Percentiles rank a stretch among this genome's conserved stretches.
Evolutionary conservation across 148 eudicot genomes (phyloP).

Genomic region (Camellia sinensis): DNA sequence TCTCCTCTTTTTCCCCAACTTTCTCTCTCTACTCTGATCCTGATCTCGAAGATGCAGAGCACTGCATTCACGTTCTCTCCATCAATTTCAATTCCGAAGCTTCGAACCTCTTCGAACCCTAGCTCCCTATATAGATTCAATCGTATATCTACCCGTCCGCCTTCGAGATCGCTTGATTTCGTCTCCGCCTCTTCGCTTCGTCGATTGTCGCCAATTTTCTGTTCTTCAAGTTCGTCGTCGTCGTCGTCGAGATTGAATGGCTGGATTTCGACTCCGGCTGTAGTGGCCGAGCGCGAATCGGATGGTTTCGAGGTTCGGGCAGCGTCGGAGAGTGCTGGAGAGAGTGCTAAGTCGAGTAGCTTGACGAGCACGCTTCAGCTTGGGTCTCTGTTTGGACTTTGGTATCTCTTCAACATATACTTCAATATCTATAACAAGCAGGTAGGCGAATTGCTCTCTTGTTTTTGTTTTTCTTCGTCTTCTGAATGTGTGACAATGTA

Average conservation of each 20-base stretch:
- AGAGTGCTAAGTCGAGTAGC: slow-evolving; percentile 33
- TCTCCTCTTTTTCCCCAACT: neutral
- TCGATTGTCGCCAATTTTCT: slow-evolving; percentile 18
- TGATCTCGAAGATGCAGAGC: slow-evolving; percentile 56
- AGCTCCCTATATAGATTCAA: slow-evolving; percentile 11
- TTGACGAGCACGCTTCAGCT: slow-evolving; percentile 47
- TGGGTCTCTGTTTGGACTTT: slow-evolving; percentile 61
- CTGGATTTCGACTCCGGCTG: slow-evolving; percentile 36
- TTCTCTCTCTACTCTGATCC: slow-evolving; percentile 14
- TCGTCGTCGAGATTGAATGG: slow-evolving; percentile 21
- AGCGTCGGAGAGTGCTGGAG: slow-evolving; percentile 49
- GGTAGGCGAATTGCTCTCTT: slow-evolving; percentile 33
- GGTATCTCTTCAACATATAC: slow-evolving; percentile 81
- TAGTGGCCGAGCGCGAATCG: slow-evolving; percentile 29
- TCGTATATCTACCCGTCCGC: slow-evolving; percentile 11
- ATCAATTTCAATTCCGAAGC: slow-evolving; percentile 29
- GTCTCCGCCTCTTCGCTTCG: slow-evolving; percentile 11
- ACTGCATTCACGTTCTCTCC: slow-evolving; percentile 45
- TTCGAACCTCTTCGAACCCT: slow-evolving; percentile 20
- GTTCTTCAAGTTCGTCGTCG: slow-evolving; percentile 12
- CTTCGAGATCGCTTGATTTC: slow-evolving; percentile 11
- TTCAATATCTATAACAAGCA: slow-evolving; percentile 90
- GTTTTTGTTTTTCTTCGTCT: neutral
- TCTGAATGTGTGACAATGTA: neutral
- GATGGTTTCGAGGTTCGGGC: slow-evolving; percentile 46